Evolutionary conservation across 2,329 filamentous ascomycete species (phyloP).

Genomic region (Penicillium sp.): DNA sequence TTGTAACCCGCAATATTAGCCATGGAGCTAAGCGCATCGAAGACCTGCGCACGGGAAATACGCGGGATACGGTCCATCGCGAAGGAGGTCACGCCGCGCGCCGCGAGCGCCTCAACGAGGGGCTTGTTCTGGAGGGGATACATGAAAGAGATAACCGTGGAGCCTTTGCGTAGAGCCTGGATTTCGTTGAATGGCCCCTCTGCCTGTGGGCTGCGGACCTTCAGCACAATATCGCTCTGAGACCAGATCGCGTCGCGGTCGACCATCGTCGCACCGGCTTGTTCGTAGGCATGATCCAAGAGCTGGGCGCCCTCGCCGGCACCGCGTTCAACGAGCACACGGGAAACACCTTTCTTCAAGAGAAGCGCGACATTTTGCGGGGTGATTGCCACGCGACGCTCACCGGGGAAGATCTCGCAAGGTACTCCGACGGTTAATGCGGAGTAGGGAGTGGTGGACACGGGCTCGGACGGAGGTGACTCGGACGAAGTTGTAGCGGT

Average conservation of each 20-base stretch:
- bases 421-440: slow-evolving; percentile 74
- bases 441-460: slow-evolving; percentile 56
- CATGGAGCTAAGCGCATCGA: slow-evolving; percentile 88
- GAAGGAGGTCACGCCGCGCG: slow-evolving; percentile 69
- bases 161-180: slow-evolving; percentile 61
- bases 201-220: slow-evolving; percentile 70
- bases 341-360: slow-evolving; percentile 78
- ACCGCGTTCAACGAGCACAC: slow-evolving; percentile 73
- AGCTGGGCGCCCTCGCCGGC: slow-evolving; percentile 77
- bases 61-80: slow-evolving; percentile 92
- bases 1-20: slow-evolving; percentile 94
- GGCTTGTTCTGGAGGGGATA: slow-evolving; percentile 77
- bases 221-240: slow-evolving; percentile 73
- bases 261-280: slow-evolving; percentile 73
- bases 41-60: slow-evolving; percentile 82
- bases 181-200: slow-evolving; percentile 61
- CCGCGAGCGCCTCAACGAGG: slow-evolving; percentile 68
- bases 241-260: slow-evolving; percentile 67
- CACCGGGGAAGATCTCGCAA: slow-evolving; percentile 70
- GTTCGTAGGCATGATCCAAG: slow-evolving; percentile 69
- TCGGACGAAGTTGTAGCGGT: slow-evolving; percentile 21
- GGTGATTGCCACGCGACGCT: slow-evolving; percentile 79
- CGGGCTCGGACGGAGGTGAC: slow-evolving; percentile 21
- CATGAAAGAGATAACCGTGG: slow-evolving; percentile 76
- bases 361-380: slow-evolving; percentile 77